phyloP scores from a whole-genome alignment of 2,329 filamentous ascomycete genomes.

The Claviceps pazoutovae region DNA sequence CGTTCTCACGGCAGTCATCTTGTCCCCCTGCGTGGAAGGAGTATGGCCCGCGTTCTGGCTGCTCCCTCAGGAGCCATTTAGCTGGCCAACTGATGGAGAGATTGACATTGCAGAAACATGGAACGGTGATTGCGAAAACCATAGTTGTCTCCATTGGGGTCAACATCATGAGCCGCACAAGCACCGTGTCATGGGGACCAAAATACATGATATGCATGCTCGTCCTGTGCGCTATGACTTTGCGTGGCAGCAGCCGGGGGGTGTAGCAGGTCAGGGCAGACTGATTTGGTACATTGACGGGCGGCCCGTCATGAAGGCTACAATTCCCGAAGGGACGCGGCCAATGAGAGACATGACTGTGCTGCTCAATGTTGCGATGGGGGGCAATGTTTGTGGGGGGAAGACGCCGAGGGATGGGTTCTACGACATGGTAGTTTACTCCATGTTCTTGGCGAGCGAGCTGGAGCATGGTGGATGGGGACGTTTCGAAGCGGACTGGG shows the following conservation, averaged over 20 bases:
- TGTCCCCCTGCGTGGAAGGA: constrained; percentile 37
- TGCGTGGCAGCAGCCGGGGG: constrained; percentile 36
- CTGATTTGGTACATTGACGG: constrained; percentile 48
- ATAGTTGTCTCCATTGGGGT: constrained; percentile 46
- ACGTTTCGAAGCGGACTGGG: constrained; percentile 38
- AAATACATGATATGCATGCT: constrained; percentile 31
- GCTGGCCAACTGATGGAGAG: constrained; percentile 45
- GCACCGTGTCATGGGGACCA: constrained; percentile 40
- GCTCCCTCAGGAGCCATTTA: constrained; percentile 41
- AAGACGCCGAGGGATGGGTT: constrained; percentile 35
- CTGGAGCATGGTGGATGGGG: constrained; percentile 39
- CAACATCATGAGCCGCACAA: constrained; percentile 40
- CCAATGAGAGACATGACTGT: constrained; percentile 42
- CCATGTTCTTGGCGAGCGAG: constrained; percentile 36
- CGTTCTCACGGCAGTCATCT: constrained; percentile 36
- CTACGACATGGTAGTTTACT: constrained; percentile 43
- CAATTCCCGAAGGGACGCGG: constrained; percentile 36
- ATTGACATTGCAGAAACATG: constrained; percentile 48
- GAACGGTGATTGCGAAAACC: constrained; percentile 42
- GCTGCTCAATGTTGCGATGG: constrained; percentile 48
- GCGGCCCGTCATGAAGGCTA: constrained; percentile 40
- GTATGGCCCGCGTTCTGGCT: constrained; percentile 52
- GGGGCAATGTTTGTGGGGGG: constrained; percentile 42
- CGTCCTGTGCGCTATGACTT: constrained; percentile 39
- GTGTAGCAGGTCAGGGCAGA: constrained; percentile 28